phyloP scores from a whole-genome alignment of 1,284 basidiomycete species.

The Ceratobasidium sp. region DNA sequence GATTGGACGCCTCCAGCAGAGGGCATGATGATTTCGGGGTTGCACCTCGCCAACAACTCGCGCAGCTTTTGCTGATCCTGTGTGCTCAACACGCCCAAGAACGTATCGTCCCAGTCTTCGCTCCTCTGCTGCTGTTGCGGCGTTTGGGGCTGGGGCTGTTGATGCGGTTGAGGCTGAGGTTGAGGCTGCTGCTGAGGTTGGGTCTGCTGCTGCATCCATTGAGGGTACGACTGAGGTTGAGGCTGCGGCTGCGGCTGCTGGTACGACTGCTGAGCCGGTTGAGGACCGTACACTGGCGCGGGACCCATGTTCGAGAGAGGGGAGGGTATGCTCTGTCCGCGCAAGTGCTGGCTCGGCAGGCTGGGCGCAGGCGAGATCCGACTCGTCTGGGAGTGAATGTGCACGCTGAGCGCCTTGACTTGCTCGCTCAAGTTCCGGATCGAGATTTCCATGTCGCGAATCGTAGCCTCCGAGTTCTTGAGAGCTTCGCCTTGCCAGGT shows the following conservation, averaged over 20 bases:
- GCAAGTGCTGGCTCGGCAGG: constrained; percentile 28
- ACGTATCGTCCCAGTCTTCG: constrained; percentile 86
- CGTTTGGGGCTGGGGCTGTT: constrained; percentile 20
- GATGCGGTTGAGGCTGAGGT: constrained; percentile 17
- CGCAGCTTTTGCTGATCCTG: constrained; percentile 75
- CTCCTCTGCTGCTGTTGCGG: constrained; percentile 30
- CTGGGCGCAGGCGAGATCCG: constrained; percentile 36
- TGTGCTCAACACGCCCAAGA: constrained; percentile 70
- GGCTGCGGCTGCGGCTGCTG: constrained; percentile 1
- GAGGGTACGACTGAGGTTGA: constrained; percentile 13
- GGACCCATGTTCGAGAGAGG: constrained; percentile 20
- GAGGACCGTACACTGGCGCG: constrained; percentile 12
- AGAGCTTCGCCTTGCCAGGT: constrained; percentile 78
- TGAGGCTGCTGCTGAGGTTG: constrained; percentile 45
- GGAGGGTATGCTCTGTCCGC: constrained; percentile 36
- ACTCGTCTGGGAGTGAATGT: constrained; percentile 46
- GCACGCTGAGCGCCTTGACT: constrained; percentile 74
- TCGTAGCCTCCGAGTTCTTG: constrained; percentile 74
- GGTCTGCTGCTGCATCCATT: constrained; percentile 56
- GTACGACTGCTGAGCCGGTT: constrained; percentile 33
- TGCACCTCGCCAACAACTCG: constrained; percentile 71
- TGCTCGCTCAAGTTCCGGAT: constrained; percentile 75
- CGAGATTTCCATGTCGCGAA: constrained; percentile 77
- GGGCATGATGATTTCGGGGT: constrained; percentile 79
- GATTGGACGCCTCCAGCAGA: constrained; percentile 57